These are phyloP conservation scores for Globisporangium paroecandrum DNA, from an alignment of 352 stramenopile genomes.

Conservation along the genomic window DNA sequence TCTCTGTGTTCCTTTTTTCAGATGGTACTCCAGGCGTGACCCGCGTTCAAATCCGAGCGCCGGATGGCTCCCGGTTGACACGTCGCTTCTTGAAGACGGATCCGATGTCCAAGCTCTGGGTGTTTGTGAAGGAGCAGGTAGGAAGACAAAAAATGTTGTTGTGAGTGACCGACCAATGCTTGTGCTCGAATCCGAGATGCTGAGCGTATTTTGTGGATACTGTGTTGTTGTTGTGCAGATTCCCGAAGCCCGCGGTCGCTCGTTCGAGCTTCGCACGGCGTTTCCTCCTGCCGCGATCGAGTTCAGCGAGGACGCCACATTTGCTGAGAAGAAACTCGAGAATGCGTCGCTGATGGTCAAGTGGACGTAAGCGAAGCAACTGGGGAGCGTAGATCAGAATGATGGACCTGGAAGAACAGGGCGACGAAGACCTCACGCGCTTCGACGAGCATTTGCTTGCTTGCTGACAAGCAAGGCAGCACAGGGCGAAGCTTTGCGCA, in stretches of 20 bases:
- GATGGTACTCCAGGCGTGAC: conserved; percentile 49
- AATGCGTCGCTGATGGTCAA: conserved; percentile 80
- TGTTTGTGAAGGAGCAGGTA: conserved; percentile 68
- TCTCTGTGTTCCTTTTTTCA: conserved; percentile 18
- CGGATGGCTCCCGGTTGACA: conserved; percentile 59
- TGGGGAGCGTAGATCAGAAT: not conserved
- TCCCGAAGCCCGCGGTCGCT: conserved; percentile 55
- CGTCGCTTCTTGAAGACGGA: conserved; percentile 77
- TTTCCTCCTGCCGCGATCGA: conserved; percentile 54
- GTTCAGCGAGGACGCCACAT: conserved; percentile 47
- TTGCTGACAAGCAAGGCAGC: not conserved
- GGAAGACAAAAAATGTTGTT: not conserved
- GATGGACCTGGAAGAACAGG: not conserved
- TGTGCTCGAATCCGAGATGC: not conserved
- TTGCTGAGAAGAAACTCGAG: conserved; percentile 65
- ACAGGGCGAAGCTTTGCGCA: not conserved
- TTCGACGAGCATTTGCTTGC: no score
- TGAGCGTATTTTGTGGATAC: not conserved
- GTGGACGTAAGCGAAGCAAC: conserved; percentile 31
- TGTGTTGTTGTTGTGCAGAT: conserved; percentile 26
- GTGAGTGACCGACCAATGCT: conserved; percentile 10
- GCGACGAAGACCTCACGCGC: not conserved
- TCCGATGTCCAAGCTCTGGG: conserved; percentile 55
- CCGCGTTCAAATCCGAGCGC: conserved; percentile 64
- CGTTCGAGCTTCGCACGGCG: conserved; percentile 72